A percentile compares a stretch with the other conserved stretches of the same genome.
Conservation (phyloP, 2,329 filamentous ascomycete species). For the Aspergillus thermomutatus region DNA sequence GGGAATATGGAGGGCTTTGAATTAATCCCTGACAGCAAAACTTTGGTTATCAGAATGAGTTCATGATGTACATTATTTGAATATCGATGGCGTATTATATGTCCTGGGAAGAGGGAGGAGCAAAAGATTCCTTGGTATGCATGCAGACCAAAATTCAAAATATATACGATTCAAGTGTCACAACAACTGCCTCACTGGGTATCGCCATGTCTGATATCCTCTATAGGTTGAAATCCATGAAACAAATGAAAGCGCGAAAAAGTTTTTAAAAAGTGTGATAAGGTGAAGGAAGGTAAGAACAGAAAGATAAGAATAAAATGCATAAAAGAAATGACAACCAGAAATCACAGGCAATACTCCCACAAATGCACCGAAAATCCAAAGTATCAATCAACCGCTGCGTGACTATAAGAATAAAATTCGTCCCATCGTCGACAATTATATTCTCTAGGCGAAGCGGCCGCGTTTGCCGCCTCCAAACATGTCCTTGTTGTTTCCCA, state of each 20-base stretch:
- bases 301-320: slow-evolving; percentile 8
- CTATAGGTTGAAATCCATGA: slow-evolving; percentile 29
- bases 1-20: slow-evolving; percentile 66
- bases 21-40: slow-evolving; percentile 37
- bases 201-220: slow-evolving; percentile 34
- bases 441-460: slow-evolving; percentile 39
- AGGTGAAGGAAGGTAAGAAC: slow-evolving; percentile 11
- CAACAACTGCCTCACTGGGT: slow-evolving; percentile 33
- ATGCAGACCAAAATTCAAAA: slow-evolving; percentile 3
- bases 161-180: slow-evolving; percentile 13
- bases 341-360: slow-evolving; percentile 30
- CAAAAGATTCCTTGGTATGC: background rate
- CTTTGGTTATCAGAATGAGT: background rate
- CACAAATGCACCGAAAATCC: slow-evolving; percentile 29
- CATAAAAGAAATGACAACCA: slow-evolving; percentile 6
- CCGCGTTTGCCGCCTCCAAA: slow-evolving; percentile 47
- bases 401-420: slow-evolving; percentile 32
- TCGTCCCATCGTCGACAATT: slow-evolving; percentile 32
- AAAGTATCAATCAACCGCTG: slow-evolving; percentile 26
- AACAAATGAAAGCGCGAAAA: slow-evolving; percentile 16
- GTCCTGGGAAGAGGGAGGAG: background rate
- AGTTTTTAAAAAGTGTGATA: slow-evolving; percentile 2
- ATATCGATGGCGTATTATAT: background rate
- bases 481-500: slow-evolving; percentile 42
- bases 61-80: slow-evolving; percentile 1